Evolutionary conservation across 192 early-diverging fungal species (phyloP), one percentile per base, ranked within the genome.

Genomic region (Gryganskiella cystojenkinii): DNA sequence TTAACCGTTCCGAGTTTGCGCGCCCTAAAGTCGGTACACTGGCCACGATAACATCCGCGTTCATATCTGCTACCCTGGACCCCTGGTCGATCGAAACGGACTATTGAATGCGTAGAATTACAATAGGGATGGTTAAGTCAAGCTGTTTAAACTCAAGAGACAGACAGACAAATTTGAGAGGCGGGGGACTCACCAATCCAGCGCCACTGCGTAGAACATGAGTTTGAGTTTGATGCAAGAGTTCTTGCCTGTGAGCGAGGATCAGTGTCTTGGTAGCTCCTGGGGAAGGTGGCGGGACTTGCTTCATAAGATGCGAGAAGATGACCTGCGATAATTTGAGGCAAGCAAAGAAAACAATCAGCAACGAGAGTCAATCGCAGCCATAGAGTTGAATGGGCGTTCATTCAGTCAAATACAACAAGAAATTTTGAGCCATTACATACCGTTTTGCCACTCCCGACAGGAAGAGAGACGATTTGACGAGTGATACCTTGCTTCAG

Each of bases 401-500:
- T 25, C 14, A 0, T 15, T 20, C 17, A 20, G 13, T 11, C 9
- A 22, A 51, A 20, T 8, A 25, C 52, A 34, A 30, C 24, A 54
- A 31, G 13, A 30, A 14, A 11, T 31, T 54, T 24, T 20, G 13
- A 11, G 8, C 25, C 47, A 24, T 45, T 24, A 2, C 70, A 57
- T 80, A 95, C 95, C 25, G 95, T 97, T 68, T 97, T 97, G 20
- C 95, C 95, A 66, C 91, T 93, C 20, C 95, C 83, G 20, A 88
- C 90, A 19, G 92, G 92, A 24, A 96, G 82, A 9, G 92, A 93
- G 6, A 94, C 92, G 17, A 91, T 90, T 78, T 96, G 94, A 8
- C 95, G 78, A 51, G 75, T 83, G 17, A 90, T 61, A 6, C 94
- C 94, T 8, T 80, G 52, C 5, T 74, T 52, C 0, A 96, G 82